Percentiles rank a stretch among this genome's conserved stretches.
phyloP scores from a whole-genome alignment of 345 rosid genomes.

The Citrus sp. region DNA sequence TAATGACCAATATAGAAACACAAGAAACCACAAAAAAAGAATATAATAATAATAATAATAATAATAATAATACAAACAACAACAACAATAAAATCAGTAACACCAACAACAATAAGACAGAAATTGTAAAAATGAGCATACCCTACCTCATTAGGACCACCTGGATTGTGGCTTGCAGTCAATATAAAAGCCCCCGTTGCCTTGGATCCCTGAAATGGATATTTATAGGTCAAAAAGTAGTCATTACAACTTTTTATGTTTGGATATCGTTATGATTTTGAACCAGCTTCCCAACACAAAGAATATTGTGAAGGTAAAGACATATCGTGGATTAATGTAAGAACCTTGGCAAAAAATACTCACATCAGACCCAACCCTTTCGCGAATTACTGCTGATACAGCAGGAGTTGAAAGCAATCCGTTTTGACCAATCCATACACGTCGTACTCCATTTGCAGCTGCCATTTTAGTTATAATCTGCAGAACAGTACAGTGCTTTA shows the following conservation, averaged over 20 bases:
- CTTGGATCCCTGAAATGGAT: conserved; percentile 75
- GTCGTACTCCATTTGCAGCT: conserved; percentile 95
- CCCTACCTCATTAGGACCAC: conserved; percentile 93
- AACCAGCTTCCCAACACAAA: conserved; percentile 8
- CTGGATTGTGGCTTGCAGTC: conserved; percentile 99
- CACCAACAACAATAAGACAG: neutral
- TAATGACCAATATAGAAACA: neutral
- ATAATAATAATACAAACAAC: neutral
- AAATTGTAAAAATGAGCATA: neutral
- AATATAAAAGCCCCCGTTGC: conserved; percentile 92
- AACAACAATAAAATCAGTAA: too few relatives aligned
- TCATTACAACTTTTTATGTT: conserved; percentile 8
- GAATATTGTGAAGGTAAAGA: neutral
- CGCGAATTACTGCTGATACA: conserved; percentile 95
- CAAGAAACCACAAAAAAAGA: neutral
- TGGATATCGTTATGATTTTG: neutral
- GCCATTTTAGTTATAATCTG: conserved; percentile 91
- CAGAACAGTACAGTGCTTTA: conserved; percentile 6
- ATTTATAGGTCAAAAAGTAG: conserved; percentile 9
- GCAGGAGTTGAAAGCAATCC: conserved; percentile 99
- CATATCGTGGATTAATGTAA: neutral
- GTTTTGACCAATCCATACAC: conserved; percentile 94
- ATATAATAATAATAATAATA: too few relatives aligned
- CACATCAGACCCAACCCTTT: conserved; percentile 88
- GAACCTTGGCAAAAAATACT: conserved; percentile 28